Evolutionary conservation across 805 yeast genomes (phyloP).

Genomic region (Candida dendrica): DNA sequence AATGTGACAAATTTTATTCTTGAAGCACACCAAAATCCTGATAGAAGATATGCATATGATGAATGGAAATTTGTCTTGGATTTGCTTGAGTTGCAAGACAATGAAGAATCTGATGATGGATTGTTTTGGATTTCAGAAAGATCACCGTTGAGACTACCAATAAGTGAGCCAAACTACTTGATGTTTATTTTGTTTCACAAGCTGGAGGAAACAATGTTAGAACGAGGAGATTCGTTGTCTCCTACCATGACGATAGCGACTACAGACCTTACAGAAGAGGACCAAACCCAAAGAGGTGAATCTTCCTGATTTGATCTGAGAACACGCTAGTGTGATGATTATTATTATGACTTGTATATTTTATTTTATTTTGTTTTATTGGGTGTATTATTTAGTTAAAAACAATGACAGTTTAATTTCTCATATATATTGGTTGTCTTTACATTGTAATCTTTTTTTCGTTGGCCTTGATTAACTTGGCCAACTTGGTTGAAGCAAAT

Average conservation of each 20-base stretch:
- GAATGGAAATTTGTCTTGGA: conserved; percentile 43
- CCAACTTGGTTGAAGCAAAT: conserved; percentile 49
- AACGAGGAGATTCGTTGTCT: conserved; percentile 2
- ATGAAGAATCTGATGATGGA: conserved; percentile 17
- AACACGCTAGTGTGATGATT: no score
- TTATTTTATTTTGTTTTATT: no score
- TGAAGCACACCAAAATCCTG: conserved; percentile 10
- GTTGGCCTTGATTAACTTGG: conserved; percentile 41
- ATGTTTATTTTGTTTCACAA: conserved; percentile 27
- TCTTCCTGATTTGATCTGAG: no score
- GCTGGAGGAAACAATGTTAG: conserved; percentile 10
- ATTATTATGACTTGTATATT: no score
- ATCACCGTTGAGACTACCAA: conserved; percentile 66
- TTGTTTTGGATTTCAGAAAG: conserved; percentile 58
- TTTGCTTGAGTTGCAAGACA: conserved; percentile 21
- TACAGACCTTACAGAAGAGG: no score
- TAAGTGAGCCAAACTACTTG: conserved; percentile 62
- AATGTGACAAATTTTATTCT: conserved; percentile 10
- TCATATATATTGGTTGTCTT: no score
- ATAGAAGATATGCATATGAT: conserved; percentile 36
- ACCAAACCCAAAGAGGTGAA: no score
- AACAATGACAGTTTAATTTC: no score
- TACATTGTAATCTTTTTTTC: conserved; percentile 22
- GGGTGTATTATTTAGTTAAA: no score
- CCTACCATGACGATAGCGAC: no score